Evolutionary conservation across 257 asterid genomes (phyloP).

Genomic region (Salvia hispanica): DNA sequence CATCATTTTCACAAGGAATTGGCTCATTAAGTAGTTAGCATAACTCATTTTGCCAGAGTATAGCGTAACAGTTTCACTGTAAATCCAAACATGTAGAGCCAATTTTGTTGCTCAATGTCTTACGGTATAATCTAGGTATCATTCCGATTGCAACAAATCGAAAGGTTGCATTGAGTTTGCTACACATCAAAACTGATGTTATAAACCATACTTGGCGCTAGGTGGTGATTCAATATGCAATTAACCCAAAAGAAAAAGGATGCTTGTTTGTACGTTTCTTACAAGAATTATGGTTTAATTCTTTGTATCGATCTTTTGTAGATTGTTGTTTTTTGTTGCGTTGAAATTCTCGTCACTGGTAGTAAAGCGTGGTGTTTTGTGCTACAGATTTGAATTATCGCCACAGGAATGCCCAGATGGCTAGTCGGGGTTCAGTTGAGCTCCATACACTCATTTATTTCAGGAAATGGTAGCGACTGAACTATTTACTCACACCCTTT

Average conservation of each 20-base stretch:
- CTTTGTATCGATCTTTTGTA: not conserved
- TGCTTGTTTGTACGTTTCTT: not conserved
- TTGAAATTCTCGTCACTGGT: slow-evolving; percentile 1
- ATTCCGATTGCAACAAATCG: too few relatives aligned
- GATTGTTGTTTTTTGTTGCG: not conserved
- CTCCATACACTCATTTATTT: slow-evolving; percentile 91
- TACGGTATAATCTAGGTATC: too few relatives aligned
- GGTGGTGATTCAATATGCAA: too few relatives aligned
- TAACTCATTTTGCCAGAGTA: not conserved
- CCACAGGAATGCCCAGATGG: slow-evolving; percentile 98
- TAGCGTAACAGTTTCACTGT: not conserved
- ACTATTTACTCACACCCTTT: not conserved
- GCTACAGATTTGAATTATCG: slow-evolving; percentile 87
- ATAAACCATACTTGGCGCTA: too few relatives aligned
- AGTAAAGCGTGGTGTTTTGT: slow-evolving; percentile 22
- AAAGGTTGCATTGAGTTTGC: too few relatives aligned
- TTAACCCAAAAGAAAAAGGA: too few relatives aligned
- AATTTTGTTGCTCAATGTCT: too few relatives aligned
- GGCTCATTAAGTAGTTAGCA: not conserved
- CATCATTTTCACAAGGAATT: slow-evolving; percentile 9
- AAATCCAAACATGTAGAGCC: too few relatives aligned
- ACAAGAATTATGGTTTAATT: not conserved
- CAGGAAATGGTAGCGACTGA: slow-evolving; percentile 64
- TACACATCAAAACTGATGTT: too few relatives aligned
- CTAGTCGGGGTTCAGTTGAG: slow-evolving; percentile 96